phyloP scores from a whole-genome alignment of 371 early-diverging fungal genomes.

The Syncephalis fuscata region DNA sequence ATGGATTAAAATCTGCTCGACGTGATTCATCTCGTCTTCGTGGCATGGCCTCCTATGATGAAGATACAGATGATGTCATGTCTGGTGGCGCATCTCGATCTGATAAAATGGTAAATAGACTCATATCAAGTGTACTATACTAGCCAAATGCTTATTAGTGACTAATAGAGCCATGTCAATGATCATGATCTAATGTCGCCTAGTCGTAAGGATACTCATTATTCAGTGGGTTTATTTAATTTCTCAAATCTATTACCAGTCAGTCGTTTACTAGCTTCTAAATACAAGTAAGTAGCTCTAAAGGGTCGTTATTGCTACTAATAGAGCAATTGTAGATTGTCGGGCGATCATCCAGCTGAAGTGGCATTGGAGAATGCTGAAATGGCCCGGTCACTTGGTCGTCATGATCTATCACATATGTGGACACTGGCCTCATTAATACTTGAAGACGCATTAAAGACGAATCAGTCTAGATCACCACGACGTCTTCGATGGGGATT shows the following conservation, averaged over 20 bases:
- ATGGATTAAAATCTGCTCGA: too few species aligned
- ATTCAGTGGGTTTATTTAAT: slow-evolving; percentile 14
- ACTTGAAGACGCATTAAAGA: slow-evolving; percentile 11
- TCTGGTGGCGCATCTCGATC: too few species aligned
- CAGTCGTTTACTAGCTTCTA: slow-evolving; percentile 27
- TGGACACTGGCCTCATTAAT: slow-evolving; percentile 57
- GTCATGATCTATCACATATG: slow-evolving; percentile 37
- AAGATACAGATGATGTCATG: too few species aligned
- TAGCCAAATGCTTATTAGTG: too few species aligned
- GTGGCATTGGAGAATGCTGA: slow-evolving; percentile 44
- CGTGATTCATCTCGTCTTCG: too few species aligned
- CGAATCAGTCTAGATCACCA: slow-evolving; percentile 14
- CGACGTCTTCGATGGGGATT: slow-evolving; percentile 27
- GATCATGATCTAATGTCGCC: too few species aligned
- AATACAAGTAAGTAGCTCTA: slow-evolving; percentile 23
- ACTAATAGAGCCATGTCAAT: too few species aligned
- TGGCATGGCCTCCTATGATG: too few species aligned
- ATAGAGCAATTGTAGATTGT: slow-evolving; percentile 14
- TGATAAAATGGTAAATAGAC: too few species aligned
- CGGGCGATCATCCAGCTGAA: slow-evolving; percentile 25
- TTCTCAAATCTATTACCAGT: slow-evolving; percentile 27
- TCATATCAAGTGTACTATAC: too few species aligned
- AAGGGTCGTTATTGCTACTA: background rate
- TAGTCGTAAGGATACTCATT: background rate
- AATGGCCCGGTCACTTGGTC: slow-evolving; percentile 25